These are phyloP conservation scores for Colletotrichum cuscutae DNA, from an alignment of 2,329 filamentous ascomycete genomes.

Conservation along the genomic window DNA sequence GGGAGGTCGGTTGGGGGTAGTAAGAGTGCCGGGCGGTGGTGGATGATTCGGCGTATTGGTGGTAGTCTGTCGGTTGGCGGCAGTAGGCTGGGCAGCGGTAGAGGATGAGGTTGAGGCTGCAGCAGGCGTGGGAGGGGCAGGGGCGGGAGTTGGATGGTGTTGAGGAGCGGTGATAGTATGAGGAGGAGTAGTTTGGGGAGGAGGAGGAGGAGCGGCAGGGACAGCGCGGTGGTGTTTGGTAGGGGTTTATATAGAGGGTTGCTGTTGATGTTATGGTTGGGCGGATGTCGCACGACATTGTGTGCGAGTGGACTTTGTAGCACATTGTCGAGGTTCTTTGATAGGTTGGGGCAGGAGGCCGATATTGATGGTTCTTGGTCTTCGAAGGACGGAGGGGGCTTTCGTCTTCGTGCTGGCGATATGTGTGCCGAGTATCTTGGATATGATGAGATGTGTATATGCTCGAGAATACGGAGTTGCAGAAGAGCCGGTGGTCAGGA, in stretches of 20 bases:
- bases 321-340: slow-evolving; percentile 13
- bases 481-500: neutral
- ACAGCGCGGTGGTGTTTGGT: slow-evolving; percentile 38
- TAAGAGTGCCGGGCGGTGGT: neutral
- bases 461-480: too few relatives aligned
- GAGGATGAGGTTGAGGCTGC: slow-evolving; percentile 34
- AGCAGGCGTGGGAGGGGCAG: slow-evolving; percentile 43
- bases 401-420: neutral
- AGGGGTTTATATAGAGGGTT: slow-evolving; percentile 39
- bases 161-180: neutral
- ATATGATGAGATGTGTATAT: neutral
- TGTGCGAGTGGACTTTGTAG: slow-evolving; percentile 40
- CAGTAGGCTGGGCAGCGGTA: slow-evolving; percentile 34
- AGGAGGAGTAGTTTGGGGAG: neutral
- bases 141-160: slow-evolving; percentile 37
- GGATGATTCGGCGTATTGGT: slow-evolving; percentile 15
- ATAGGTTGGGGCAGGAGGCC: too few relatives aligned
- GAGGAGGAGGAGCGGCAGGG: slow-evolving; percentile 19
- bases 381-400: neutral
- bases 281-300: slow-evolving; percentile 42
- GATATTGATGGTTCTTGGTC: neutral
- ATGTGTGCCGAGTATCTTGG: neutral
- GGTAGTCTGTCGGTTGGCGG: slow-evolving; percentile 11
- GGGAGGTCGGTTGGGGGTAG: neutral
- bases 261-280: slow-evolving; percentile 41